Base-by-base conservation (phyloP, 805 yeast species). In the Pichia heedii region DNA sequence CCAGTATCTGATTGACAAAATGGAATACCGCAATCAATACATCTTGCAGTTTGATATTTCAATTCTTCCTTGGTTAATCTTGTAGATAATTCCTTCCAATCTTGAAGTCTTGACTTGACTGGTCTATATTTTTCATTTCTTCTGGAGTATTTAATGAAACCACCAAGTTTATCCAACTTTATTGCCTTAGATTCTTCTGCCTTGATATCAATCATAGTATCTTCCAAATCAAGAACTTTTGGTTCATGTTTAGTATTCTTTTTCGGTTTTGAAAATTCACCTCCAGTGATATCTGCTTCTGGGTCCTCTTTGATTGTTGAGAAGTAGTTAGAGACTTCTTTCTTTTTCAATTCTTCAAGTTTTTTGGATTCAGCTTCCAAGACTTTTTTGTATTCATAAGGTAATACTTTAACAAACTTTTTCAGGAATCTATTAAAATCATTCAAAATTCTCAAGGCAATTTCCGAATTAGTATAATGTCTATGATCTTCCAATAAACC, bases 1-100 rank as follows among this genome's bases (percentile, higher is more conserved):
- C 98, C 98, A 36, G 96, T 84, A 65, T 90, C 97, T 39, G 95
- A 83, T 59, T 90, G 94, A 73, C 98, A 90, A 78, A 90, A 90
- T 46, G 98, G 98, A 55, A 93, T 94, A 72, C 98, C 98, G 73
- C 98, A 90, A 68, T 90, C 97, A 95, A 93, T 90, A 75, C 98
- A 90, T 66, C 98, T 79, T 15, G 97, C 96, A 46, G 97, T 85
- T 70, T 90, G 97, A 62, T 74, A 77, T 62, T 80, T 77, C 58
- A 90, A 81, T 53, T 93, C 97, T 41, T 84, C 88, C 66, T 85
- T 84, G 45, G 87, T 71, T 54, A 90, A 71, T 44, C 96, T 77
- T 13, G 77, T 67, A 12, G 94, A 79, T 62, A 90, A 74, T 67
- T 90, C 97, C 51, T 82, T 77, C 97, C 97, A 93, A 66, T 93